Evolutionary conservation across 352 stramenopile genomes (phyloP), one percentile per base, ranked within the genome.

Genomic region (Phytophthora fragariaefolia): DNA sequence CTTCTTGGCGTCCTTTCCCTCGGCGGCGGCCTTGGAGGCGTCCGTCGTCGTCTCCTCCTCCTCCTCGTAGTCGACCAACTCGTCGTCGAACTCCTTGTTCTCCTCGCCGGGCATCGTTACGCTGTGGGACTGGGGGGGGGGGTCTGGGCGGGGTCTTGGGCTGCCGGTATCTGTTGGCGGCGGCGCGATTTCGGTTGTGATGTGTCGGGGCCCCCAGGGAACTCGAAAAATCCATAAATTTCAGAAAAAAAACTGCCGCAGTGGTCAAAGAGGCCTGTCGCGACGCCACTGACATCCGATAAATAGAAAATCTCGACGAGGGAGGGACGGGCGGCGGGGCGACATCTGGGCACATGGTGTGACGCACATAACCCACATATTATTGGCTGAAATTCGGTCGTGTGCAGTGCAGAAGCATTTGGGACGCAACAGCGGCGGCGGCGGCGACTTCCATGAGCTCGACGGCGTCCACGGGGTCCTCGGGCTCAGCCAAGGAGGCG

Each of bases 1-100:
- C 88, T 96, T 96, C 87, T 96, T 96, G 66, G 88, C 85, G 74
- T 96, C 88, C 68, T 93, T 95, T 58, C 81, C 84, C 66, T 95
- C 86, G 58, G 80, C 83, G 56, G 66, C 83, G 62, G 58, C 76
- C 80, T 95, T 95, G 73, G 77, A 80, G 57, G 63, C 79, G 61
- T 88, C 82, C 56, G 73, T 93, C 71, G 78, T 93, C 70, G 77
- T 88, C 76, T 95, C 88, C 67, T 95, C 88, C 63, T 96, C 88
- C 63, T 93, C 86, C 72, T 94, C 88, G 76, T 96, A 96, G 80
- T 96, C 88, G 66, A 96, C 85, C 48, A 96, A 69, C 69, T 96
- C 88, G 69, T 96, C 88, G 70, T 93, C 88, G 63, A 92, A 92
- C 73, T 94, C 85, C 74, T 96, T 95, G 81, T 92, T 96, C 63